A percentile compares a stretch with the other conserved stretches of the same genome.
phyloP scores from a whole-genome alignment of 805 yeast species.

The Metschnikowia kunwiensis region DNA sequence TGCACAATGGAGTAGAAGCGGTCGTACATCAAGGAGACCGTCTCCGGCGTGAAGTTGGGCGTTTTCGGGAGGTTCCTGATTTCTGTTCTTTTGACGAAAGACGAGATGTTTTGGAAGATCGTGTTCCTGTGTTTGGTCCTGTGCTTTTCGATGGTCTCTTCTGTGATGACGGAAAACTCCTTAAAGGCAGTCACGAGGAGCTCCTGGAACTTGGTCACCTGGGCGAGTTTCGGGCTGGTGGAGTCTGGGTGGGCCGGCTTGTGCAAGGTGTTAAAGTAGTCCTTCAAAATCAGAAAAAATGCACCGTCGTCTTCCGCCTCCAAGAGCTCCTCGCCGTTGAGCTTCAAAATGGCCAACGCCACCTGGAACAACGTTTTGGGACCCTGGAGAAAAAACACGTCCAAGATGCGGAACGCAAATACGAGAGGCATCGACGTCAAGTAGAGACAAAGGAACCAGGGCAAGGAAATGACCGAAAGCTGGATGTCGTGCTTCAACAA shows the following conservation, averaged over 20 bases:
- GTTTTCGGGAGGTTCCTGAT: constrained; percentile 80
- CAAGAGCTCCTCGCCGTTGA: constrained; percentile 82
- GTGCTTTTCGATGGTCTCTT: constrained; percentile 64
- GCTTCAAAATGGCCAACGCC: constrained; percentile 82
- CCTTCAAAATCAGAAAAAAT: constrained; percentile 80
- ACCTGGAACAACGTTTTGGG: constrained; percentile 87
- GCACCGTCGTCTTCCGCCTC: constrained; percentile 88
- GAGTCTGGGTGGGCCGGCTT: constrained; percentile 76
- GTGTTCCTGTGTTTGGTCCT: constrained; percentile 69
- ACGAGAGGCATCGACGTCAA: constrained; percentile 92
- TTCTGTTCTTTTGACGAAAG: constrained; percentile 89
- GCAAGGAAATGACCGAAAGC: constrained; percentile 85
- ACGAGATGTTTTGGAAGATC: constrained; percentile 81
- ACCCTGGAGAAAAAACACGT: constrained; percentile 87
- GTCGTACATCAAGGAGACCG: constrained; percentile 75
- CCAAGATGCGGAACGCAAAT: constrained; percentile 87
- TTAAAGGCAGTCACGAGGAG: constrained; percentile 87
- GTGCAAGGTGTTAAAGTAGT: constrained; percentile 74
- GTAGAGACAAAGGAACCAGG: constrained; percentile 93
- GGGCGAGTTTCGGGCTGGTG: constrained; percentile 56
- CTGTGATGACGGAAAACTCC: constrained; percentile 80
- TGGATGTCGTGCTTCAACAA: constrained; percentile 79
- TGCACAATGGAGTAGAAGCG: constrained; percentile 75
- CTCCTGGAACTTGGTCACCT: constrained; percentile 83
- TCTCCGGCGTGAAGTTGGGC: constrained; percentile 52